phyloP scores from a whole-genome alignment of 2,329 filamentous ascomycete genomes.

The Piedraia hortae region DNA sequence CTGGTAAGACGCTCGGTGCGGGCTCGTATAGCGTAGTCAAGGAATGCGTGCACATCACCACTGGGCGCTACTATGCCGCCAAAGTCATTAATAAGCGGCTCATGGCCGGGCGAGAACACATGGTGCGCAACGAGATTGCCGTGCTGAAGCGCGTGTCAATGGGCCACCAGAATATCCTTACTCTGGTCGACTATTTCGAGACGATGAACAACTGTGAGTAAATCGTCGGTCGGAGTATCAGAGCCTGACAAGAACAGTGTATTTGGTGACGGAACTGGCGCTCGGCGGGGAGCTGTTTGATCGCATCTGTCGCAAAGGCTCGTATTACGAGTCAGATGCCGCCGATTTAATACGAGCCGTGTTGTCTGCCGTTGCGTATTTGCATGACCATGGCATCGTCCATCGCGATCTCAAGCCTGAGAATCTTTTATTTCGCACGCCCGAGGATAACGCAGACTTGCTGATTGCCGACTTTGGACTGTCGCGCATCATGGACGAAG shows the following conservation, averaged over 20 bases:
- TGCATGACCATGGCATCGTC: slow-evolving; percentile 95
- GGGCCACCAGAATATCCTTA: slow-evolving; percentile 95
- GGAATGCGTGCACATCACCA: slow-evolving; percentile 96
- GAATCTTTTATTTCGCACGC: slow-evolving; percentile 85
- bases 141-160: slow-evolving; percentile 95
- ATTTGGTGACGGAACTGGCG: slow-evolving; percentile 88
- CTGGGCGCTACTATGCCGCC: slow-evolving; percentile 87
- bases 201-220: slow-evolving; percentile 79
- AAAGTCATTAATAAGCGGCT: slow-evolving; percentile 98
- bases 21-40: slow-evolving; percentile 97
- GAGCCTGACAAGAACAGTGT: slow-evolving; percentile 25
- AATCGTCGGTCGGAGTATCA: background rate
- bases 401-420: slow-evolving; percentile 95
- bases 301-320: slow-evolving; percentile 92
- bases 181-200: slow-evolving; percentile 95
- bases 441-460: slow-evolving; percentile 90
- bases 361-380: slow-evolving; percentile 87
- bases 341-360: slow-evolving; percentile 86
- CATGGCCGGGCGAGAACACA: slow-evolving; percentile 93
- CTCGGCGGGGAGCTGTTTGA: slow-evolving; percentile 93
- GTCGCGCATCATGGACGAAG: slow-evolving; percentile 93
- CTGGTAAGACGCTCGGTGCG: slow-evolving; percentile 86
- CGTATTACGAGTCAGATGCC: slow-evolving; percentile 92
- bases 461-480: slow-evolving; percentile 93
- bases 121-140: slow-evolving; percentile 97